These are phyloP conservation scores for Parasarocladium wereldwijsianum DNA, from an alignment of 2,329 filamentous ascomycete species.

Conservation along the genomic window DNA sequence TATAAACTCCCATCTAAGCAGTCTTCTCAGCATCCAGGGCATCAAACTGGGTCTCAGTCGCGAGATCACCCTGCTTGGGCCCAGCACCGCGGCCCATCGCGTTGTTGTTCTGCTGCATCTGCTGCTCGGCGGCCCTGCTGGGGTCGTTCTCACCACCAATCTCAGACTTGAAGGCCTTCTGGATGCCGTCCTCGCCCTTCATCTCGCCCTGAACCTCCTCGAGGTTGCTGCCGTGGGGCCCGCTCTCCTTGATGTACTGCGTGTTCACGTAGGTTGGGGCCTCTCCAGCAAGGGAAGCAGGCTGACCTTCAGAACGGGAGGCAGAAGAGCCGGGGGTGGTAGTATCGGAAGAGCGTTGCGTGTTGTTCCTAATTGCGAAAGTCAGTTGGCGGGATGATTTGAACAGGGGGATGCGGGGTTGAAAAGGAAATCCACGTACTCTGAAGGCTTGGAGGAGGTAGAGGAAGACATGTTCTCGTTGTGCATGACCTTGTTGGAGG, in stretches of 20 bases:
- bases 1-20: too few relatives aligned
- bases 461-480: constrained; percentile 9
- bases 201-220: constrained; percentile 21
- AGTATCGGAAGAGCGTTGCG: constrained; percentile 20
- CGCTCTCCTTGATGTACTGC: constrained; percentile 17
- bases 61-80: constrained; percentile 12
- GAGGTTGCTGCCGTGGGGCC: constrained; percentile 29
- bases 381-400: too few relatives aligned
- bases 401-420: too few relatives aligned
- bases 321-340: constrained; percentile 4
- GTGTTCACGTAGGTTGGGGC: constrained; percentile 24
- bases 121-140: constrained; percentile 26
- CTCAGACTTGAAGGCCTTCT: constrained; percentile 25
- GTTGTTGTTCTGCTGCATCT: constrained; percentile 17
- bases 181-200: constrained; percentile 19
- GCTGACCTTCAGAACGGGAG: constrained; percentile 2
- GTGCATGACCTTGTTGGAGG: constrained; percentile 1
- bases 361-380: constrained; percentile 28
- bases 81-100: constrained; percentile 11
- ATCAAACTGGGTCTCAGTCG: constrained; percentile 16
- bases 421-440: too few relatives aligned
- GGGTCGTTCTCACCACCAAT: constrained; percentile 34
- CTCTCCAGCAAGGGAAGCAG: constrained; percentile 8
- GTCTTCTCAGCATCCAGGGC: constrained; percentile 13
- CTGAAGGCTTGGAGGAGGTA: background rate